Evolutionary conservation across 352 stramenopile genomes (phyloP), one percentile per base, ranked within the genome.

Genomic region (Peronosclerospora sorghi): DNA sequence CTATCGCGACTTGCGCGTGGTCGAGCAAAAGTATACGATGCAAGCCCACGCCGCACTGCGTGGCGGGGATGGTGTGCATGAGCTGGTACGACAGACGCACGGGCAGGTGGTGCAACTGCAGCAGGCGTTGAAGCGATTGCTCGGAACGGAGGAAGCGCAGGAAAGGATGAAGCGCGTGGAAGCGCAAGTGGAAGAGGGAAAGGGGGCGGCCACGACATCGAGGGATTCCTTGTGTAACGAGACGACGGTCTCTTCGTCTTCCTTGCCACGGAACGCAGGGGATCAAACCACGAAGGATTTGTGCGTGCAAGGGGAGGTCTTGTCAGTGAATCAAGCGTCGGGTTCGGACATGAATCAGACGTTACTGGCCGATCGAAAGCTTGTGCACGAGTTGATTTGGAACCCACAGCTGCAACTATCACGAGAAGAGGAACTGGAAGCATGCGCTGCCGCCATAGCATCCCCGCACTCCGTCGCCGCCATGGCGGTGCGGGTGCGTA

Each of bases 321-420:
- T 48, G 9, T 15, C 47, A 9, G 48, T 62, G 1, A 23, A 48
- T 6, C 15, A 41, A 2, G 29, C 4, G 7, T 30, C 41, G 6
- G 24, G 20, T 21, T 37, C 52, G 21, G 43, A 43, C 1, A 62
- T 78, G 19, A 59, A 77, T 14, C 45, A 62, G 32, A 42, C 62
- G 18, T 56, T 88, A 8, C 45, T 88, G n/a, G 56, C 56, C 0
- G 73, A 89, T 30, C 56, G 73, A 23, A 63, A 65, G 28, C 44
- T 89, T 0, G 69, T 85, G 8, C 76, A 89, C 23, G 73, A 89
- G 18, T 41, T 89, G 19, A 84, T 86, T 48, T 30, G 86, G 41
- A 83, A 89, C 46, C 76, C 76, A 0, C 43, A 61, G 17, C 85
- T 81, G 30, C 59, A 72, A 18, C 46, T 86, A 1, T 49, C 18